These are phyloP conservation scores for Leccinum disarticulatum DNA, from an alignment of 768 basidiomycete genomes.

Conservation along the genomic window DNA sequence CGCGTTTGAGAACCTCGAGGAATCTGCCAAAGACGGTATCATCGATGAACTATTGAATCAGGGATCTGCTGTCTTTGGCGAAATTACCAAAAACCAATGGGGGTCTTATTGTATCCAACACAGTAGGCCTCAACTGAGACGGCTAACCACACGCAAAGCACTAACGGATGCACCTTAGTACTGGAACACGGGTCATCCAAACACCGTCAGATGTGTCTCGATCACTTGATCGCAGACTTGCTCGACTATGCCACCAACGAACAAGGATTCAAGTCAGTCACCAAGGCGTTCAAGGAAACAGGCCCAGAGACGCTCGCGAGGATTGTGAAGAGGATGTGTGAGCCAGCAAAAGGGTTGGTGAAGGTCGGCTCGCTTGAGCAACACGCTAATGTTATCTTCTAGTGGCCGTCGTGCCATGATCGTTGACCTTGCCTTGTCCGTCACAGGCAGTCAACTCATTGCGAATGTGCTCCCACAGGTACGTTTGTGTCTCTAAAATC, in stretches of 20 bases:
- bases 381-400: slow-evolving; percentile 21
- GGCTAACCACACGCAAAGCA: background rate
- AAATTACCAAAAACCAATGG: slow-evolving; percentile 87
- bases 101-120: slow-evolving; percentile 87
- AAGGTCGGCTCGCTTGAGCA: background rate
- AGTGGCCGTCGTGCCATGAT: slow-evolving; percentile 79
- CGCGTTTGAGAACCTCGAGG: slow-evolving; percentile 83
- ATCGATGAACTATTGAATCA: slow-evolving; percentile 81
- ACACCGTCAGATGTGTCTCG: slow-evolving; percentile 73
- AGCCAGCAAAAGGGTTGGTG: slow-evolving; percentile 73
- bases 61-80: slow-evolving; percentile 62
- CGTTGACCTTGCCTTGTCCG: slow-evolving; percentile 81
- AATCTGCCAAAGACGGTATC: slow-evolving; percentile 80
- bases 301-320: slow-evolving; percentile 73
- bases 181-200: slow-evolving; percentile 81
- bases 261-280: slow-evolving; percentile 86
- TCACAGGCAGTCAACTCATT: slow-evolving; percentile 83
- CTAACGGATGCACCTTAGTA: slow-evolving; percentile 42
- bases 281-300: slow-evolving; percentile 84
- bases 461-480: slow-evolving; percentile 79
- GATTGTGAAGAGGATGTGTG: slow-evolving; percentile 80
- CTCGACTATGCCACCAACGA: slow-evolving; percentile 79
- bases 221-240: slow-evolving; percentile 73
- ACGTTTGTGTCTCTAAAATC: slow-evolving; percentile 21
- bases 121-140: slow-evolving; percentile 49